Evolutionary conservation across 495 filamentous ascomycete genomes (phyloP).

Genomic region (Penicillium lividum): DNA sequence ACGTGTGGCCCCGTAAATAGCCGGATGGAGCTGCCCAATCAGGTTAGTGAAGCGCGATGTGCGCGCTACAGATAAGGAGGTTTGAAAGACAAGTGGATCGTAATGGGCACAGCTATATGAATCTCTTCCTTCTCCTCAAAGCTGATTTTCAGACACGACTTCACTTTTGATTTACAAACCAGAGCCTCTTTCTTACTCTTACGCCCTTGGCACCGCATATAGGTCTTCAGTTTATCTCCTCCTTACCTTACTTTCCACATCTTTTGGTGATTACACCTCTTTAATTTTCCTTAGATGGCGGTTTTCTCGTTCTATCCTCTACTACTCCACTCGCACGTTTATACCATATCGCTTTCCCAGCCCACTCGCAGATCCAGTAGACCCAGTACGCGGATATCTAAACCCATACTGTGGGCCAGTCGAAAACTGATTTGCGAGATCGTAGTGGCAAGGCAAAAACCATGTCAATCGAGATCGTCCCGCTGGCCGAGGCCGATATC

Average conservation of each 20-base stretch:
- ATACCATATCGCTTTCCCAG: conserved; percentile 43
- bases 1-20: neutral
- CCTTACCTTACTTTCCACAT: conserved; percentile 6
- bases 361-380: conserved; percentile 39
- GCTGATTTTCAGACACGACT: conserved; percentile 2
- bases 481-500: conserved; percentile 58
- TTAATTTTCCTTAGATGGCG: conserved; percentile 39
- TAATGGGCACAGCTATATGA: conserved; percentile 23
- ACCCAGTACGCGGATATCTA: conserved; percentile 28
- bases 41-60: conserved; percentile 18
- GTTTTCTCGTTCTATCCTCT: conserved; percentile 36
- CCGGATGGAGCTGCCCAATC: conserved; percentile 31
- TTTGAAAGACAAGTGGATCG: conserved; percentile 10
- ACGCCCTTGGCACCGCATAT: conserved; percentile 6
- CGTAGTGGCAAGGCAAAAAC: conserved; percentile 26
- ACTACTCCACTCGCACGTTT: conserved; percentile 38
- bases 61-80: conserved; percentile 20
- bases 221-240: conserved; percentile 7
- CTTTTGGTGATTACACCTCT: conserved; percentile 22
- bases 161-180: neutral
- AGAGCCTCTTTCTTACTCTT: conserved; percentile 1
- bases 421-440: conserved; percentile 14
- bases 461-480: conserved; percentile 60
- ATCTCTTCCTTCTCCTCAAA: conserved; percentile 8
- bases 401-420: conserved; percentile 23